A percentile compares a stretch with the other conserved stretches of the same genome.
Evolutionary conservation across 768 basidiomycete species (phyloP).

Genomic region (Tylopilus subfusipes): DNA sequence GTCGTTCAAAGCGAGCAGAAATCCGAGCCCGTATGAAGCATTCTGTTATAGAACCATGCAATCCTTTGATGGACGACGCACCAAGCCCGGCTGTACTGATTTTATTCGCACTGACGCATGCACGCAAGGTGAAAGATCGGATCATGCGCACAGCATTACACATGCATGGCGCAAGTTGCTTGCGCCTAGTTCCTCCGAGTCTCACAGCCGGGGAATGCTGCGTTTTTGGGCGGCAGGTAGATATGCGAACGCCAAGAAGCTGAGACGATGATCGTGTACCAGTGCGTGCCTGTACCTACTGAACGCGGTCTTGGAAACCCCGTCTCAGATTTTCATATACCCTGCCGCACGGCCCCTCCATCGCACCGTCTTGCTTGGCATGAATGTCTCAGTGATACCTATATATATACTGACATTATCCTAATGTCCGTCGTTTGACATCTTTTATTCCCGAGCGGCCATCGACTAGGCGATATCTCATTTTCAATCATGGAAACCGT

Average conservation of each 20-base stretch:
- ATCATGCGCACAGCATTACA: neutral
- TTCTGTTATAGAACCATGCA: neutral
- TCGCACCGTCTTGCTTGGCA: neutral
- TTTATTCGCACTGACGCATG: neutral
- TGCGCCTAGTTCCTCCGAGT: neutral
- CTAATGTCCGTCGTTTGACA: neutral
- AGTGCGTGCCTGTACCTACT: neutral
- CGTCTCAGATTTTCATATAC: neutral
- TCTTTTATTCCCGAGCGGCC: neutral
- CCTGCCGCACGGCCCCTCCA: neutral
- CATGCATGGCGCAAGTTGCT: neutral
- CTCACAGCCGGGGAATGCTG: neutral
- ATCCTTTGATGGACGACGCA: neutral
- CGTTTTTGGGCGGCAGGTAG: neutral
- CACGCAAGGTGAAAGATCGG: neutral
- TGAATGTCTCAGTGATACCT: neutral
- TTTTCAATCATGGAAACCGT: neutral
- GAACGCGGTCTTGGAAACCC: neutral
- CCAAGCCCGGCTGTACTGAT: neutral
- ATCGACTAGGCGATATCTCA: neutral
- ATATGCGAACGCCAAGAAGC: neutral
- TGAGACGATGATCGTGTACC: neutral
- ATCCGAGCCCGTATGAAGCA: neutral
- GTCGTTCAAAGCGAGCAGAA: constrained; percentile 18
- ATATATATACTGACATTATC: neutral